phyloP scores from a whole-genome alignment of 2,329 filamentous ascomycete species.

The Erysiphe pulchra region DNA sequence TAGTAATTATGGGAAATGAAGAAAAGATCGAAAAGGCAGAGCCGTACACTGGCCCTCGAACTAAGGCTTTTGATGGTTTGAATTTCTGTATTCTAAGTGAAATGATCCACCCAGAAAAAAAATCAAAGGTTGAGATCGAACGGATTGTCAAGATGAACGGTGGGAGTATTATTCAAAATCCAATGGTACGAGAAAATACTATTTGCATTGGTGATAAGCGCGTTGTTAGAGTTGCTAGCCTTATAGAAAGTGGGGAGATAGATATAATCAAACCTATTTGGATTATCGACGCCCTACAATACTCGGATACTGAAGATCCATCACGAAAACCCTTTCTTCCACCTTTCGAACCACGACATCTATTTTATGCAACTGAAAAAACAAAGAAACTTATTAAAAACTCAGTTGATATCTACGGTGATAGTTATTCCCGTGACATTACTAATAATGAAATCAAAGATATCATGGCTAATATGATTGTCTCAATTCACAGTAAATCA shows the following conservation, averaged over 20 bases:
- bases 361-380: conserved; percentile 41
- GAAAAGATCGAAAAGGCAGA: conserved; percentile 16
- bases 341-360: conserved; percentile 32
- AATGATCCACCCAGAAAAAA: too few species aligned
- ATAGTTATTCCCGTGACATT: conserved; percentile 57
- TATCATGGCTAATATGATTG: too few species aligned
- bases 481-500: too few species aligned
- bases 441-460: conserved; percentile 32
- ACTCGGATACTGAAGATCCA: conserved; percentile 22
- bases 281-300: conserved; percentile 43
- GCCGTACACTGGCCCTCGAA: conserved; percentile 29
- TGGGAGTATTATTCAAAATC: conserved; percentile 51
- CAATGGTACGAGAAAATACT: conserved; percentile 32
- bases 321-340: conserved; percentile 32
- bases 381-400: conserved; percentile 26
- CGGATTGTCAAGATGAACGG: conserved; percentile 68
- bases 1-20: conserved; percentile 46
- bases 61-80: conserved; percentile 48
- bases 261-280: conserved; percentile 60
- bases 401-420: conserved; percentile 52
- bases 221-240: conserved; percentile 55
- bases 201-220: conserved; percentile 59
- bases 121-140: too few species aligned
- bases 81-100: too few species aligned
- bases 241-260: conserved; percentile 44